Conservation (phyloP, 352 stramenopile genomes). For the Globisporangium alternatum region DNA sequence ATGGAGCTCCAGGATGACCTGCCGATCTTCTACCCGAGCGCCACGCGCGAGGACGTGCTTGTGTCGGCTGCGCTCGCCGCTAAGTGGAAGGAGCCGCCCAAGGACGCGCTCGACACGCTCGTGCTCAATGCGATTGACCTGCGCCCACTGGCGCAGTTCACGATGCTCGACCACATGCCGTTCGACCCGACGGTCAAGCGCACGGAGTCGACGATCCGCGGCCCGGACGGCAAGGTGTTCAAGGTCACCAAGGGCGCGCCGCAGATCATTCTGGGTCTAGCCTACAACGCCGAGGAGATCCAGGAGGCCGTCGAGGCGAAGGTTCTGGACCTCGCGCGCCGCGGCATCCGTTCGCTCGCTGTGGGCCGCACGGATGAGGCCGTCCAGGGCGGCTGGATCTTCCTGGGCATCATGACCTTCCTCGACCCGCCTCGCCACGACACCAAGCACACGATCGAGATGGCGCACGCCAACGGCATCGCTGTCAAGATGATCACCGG, state of each 20-base stretch:
- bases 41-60: slow-evolving; percentile 86
- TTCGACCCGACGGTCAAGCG: slow-evolving; percentile 89
- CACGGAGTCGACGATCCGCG: slow-evolving; percentile 89
- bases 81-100: slow-evolving; percentile 93
- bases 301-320: slow-evolving; percentile 82
- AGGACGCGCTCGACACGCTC: slow-evolving; percentile 93
- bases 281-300: slow-evolving; percentile 72
- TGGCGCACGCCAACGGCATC: slow-evolving; percentile 89
- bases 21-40: slow-evolving; percentile 77
- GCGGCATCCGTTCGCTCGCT: slow-evolving; percentile 87
- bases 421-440: slow-evolving; percentile 95
- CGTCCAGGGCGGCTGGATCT: slow-evolving; percentile 86
- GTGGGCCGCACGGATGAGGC: slow-evolving; percentile 78
- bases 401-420: slow-evolving; percentile 95
- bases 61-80: slow-evolving; percentile 90
- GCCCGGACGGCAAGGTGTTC: slow-evolving; percentile 79
- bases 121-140: slow-evolving; percentile 87
- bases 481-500: slow-evolving; percentile 97
- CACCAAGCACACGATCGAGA: slow-evolving; percentile 92
- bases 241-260: slow-evolving; percentile 94
- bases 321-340: slow-evolving; percentile 86
- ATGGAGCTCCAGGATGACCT: slow-evolving; percentile 92
- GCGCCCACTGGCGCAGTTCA: slow-evolving; percentile 80
- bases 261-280: slow-evolving; percentile 90
- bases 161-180: slow-evolving; percentile 75